phyloP scores from a whole-genome alignment of 495 filamentous ascomycete species.

The Aspergillus haitiensis region DNA sequence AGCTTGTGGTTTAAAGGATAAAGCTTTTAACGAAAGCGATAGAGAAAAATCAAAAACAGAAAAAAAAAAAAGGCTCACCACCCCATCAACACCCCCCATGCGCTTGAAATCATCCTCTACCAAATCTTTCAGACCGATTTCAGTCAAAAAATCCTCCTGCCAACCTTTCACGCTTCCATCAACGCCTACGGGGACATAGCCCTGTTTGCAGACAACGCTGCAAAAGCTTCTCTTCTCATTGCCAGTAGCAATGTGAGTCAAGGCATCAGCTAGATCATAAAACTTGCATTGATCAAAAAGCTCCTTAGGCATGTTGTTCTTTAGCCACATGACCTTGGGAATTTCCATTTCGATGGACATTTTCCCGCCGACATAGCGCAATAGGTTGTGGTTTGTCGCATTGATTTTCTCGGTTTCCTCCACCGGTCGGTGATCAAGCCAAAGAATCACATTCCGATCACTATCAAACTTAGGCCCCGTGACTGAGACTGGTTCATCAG shows the following conservation, averaged over 20 bases:
- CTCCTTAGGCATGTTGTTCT: constrained; percentile 94
- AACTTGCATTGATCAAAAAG: constrained; percentile 92
- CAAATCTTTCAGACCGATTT: constrained; percentile 81
- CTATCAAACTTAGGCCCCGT: constrained; percentile 83
- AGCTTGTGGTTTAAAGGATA: constrained; percentile 9
- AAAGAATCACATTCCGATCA: constrained; percentile 87
- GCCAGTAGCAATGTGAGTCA: constrained; percentile 95
- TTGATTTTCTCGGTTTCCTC: constrained; percentile 91
- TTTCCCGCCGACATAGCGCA: constrained; percentile 91
- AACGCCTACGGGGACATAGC: constrained; percentile 89
- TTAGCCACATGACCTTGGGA: constrained; percentile 95
- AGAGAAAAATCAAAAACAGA: constrained; percentile 19
- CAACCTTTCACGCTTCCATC: constrained; percentile 98
- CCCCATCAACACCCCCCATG: constrained; percentile 89
- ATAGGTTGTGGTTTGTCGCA: constrained; percentile 84
- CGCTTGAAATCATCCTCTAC: constrained; percentile 82
- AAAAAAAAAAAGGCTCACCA: constrained; percentile 65
- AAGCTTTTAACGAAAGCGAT: constrained; percentile 6
- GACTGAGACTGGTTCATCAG: constrained; percentile 84
- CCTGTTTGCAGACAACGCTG: constrained; percentile 93
- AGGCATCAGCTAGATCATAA: constrained; percentile 89
- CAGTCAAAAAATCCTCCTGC: constrained; percentile 88
- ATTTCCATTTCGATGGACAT: constrained; percentile 99
- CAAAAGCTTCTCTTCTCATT: constrained; percentile 90
- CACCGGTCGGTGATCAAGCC: constrained; percentile 89